phyloP scores from a whole-genome alignment of 108 stramenopile genomes.

The Cylindrotheca closterium region DNA sequence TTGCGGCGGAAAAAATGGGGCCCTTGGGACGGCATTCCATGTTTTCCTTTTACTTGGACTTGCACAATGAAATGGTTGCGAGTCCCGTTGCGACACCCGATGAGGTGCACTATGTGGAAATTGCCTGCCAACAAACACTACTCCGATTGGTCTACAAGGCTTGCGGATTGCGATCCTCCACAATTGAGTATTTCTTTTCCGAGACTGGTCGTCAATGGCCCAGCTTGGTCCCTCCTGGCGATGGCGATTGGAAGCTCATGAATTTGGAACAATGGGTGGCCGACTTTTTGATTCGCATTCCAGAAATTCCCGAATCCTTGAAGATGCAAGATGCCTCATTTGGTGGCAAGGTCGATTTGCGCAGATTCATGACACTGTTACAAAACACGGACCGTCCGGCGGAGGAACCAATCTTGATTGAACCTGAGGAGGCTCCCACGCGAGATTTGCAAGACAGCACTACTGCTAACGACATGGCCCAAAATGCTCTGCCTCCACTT shows the following conservation, averaged over 20 bases:
- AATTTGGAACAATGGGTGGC: conserved; percentile 20
- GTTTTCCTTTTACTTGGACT: conserved; percentile 19
- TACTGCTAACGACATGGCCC: too few species aligned
- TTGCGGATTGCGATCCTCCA: conserved; percentile 16
- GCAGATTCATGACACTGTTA: background rate
- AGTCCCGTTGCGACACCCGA: conserved; percentile 17
- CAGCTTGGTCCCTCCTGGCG: background rate
- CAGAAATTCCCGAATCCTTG: conserved; percentile 15
- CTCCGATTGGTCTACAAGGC: conserved; percentile 26
- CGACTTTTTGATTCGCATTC: conserved; percentile 14
- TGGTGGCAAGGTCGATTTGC: background rate
- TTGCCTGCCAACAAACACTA: conserved; percentile 35
- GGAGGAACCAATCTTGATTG: background rate
- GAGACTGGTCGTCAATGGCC: conserved; percentile 8
- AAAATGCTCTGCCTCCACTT: too few species aligned
- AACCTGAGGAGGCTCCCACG: background rate
- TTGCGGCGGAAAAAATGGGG: conserved; percentile 9
- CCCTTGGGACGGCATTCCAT: conserved; percentile 6
- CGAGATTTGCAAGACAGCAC: background rate
- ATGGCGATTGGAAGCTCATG: too few species aligned
- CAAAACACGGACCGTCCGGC: too few species aligned
- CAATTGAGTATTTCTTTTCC: conserved; percentile 11
- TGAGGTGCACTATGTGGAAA: conserved; percentile 30
- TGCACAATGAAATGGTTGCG: conserved; percentile 13
- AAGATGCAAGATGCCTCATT: background rate